A percentile compares a stretch with the other conserved stretches of the same genome.
These are phyloP conservation scores for Trichoderma brevicompactum DNA, from an alignment of 2,329 filamentous ascomycete species.

Conservation along the genomic window DNA sequence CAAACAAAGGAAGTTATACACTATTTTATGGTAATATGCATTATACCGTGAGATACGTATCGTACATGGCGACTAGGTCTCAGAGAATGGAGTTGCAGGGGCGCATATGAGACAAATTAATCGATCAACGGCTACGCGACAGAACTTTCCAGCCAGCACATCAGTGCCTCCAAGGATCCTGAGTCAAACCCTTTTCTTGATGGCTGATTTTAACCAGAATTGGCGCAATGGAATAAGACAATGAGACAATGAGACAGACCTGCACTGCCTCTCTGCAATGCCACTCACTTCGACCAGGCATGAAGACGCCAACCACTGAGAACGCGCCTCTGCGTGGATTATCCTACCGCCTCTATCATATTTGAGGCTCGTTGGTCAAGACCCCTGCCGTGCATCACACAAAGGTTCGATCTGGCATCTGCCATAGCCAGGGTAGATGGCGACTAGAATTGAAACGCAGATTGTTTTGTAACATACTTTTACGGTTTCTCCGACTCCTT, in stretches of 20 bases:
- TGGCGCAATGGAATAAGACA: neutral
- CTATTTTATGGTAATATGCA: too few species aligned
- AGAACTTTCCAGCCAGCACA: neutral
- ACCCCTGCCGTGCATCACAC: conserved; percentile 1
- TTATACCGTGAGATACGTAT: neutral
- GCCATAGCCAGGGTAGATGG: neutral
- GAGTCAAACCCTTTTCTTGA: neutral
- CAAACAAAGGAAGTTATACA: neutral
- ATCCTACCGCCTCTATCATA: neutral
- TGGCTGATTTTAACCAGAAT: neutral
- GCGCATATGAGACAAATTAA: neutral
- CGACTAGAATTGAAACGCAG: neutral
- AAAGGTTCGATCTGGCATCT: neutral
- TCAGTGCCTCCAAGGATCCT: conserved; percentile 7
- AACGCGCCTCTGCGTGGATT: neutral
- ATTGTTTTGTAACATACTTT: neutral
- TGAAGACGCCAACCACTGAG: neutral
- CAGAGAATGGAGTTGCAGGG: neutral
- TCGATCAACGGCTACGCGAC: neutral
- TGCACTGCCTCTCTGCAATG: conserved; percentile 13
- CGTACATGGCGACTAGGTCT: neutral
- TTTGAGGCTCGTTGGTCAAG: neutral
- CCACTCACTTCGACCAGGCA: neutral
- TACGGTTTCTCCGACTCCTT: neutral
- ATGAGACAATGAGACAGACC: neutral